A percentile compares a stretch with the other conserved stretches of the same genome.
These are phyloP conservation scores for Fagopyrum homotropicum DNA, from an alignment of 148 eudicot genomes.

Conservation along the genomic window DNA sequence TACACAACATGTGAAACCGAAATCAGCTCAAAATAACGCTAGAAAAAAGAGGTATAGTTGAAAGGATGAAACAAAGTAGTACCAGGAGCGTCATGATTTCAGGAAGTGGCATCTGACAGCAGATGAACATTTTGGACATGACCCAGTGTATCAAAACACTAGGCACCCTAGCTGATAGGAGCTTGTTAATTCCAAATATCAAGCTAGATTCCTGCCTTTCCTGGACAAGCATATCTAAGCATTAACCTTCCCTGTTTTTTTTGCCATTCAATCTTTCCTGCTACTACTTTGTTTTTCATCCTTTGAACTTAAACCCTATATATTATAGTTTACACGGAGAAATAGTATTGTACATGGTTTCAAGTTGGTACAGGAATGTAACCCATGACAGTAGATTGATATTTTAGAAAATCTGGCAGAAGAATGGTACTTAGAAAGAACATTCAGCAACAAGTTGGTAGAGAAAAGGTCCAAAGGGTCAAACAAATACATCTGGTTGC, in stretches of 20 bases:
- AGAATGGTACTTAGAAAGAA: background rate
- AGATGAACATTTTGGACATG: background rate
- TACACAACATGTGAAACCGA: background rate
- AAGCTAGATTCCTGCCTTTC: too few relatives aligned
- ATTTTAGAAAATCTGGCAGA: background rate
- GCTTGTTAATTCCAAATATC: background rate
- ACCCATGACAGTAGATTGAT: background rate
- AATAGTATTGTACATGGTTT: constrained; percentile 1
- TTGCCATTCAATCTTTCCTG: too few relatives aligned
- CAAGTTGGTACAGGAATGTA: background rate
- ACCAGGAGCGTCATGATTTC: background rate
- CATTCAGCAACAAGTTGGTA: background rate
- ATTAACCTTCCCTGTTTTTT: too few relatives aligned
- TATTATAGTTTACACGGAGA: background rate
- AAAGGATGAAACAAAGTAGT: background rate
- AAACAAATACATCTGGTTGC: background rate
- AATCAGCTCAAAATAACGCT: background rate
- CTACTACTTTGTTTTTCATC: too few relatives aligned
- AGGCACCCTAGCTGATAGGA: background rate
- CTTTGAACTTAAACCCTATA: too few relatives aligned
- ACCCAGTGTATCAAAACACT: background rate
- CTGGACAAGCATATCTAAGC: too few relatives aligned
- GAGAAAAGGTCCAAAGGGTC: background rate
- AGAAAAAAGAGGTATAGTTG: background rate
- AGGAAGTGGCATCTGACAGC: background rate